Percentiles rank a stretch among this genome's conserved stretches.
phyloP scores from a whole-genome alignment of 345 rosid species.

The Heritiera fomes region DNA sequence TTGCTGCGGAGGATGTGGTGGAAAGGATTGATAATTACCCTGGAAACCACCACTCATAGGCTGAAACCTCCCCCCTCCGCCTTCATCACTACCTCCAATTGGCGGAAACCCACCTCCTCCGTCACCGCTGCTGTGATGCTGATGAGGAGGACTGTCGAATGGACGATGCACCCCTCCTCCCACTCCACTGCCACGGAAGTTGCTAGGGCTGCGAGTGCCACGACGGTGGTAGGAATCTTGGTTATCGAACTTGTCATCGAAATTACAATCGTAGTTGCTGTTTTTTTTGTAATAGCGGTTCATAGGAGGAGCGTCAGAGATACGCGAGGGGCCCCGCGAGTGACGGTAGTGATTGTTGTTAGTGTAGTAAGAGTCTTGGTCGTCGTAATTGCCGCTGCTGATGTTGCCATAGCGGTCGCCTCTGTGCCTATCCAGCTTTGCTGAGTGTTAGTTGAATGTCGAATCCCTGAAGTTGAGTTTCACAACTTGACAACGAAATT shows the following conservation, averaged over 20 bases:
- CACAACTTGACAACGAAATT: neutral
- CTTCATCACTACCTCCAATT: conserved; percentile 28
- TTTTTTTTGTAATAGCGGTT: conserved; percentile 22
- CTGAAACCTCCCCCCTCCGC: conserved; percentile 37
- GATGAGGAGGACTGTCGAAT: conserved; percentile 64
- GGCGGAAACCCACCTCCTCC: conserved; percentile 38
- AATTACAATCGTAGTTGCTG: conserved; percentile 1
- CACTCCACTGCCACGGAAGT: conserved; percentile 29
- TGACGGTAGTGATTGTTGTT: conserved; percentile 26
- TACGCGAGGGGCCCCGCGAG: conserved; percentile 50
- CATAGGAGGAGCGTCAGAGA: conserved; percentile 44
- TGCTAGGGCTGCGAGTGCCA: conserved; percentile 61
- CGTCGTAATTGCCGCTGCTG: conserved; percentile 8
- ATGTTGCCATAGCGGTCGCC: conserved; percentile 60
- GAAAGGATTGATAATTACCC: conserved; percentile 26
- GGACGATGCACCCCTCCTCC: conserved; percentile 42
- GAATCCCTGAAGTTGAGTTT: no score
- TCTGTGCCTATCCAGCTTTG: conserved; percentile 78
- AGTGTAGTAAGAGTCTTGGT: conserved; percentile 24
- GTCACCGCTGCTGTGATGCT: conserved; percentile 24
- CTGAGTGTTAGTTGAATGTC: neutral
- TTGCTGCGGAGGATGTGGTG: conserved; percentile 28
- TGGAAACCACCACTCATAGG: conserved; percentile 35
- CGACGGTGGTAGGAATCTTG: conserved; percentile 43
- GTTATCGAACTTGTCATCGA: conserved; percentile 34